A percentile compares a stretch with the other conserved stretches of the same genome.
Evolutionary conservation across 2,329 filamentous ascomycete species (phyloP).

Genomic region (Aspergillus tanneri): DNA sequence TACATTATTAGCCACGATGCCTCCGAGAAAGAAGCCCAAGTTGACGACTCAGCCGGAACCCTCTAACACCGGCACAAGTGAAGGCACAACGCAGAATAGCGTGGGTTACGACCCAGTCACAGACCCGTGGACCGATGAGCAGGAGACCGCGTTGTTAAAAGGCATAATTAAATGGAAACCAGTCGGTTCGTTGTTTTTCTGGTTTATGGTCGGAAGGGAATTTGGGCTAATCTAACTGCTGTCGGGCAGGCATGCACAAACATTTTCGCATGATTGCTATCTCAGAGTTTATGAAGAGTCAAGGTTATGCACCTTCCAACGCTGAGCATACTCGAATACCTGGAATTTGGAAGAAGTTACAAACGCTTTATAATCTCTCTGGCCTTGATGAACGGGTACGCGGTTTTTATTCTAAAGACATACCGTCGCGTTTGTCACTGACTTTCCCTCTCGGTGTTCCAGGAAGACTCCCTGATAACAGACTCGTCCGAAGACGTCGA

Average conservation of each 20-base stretch:
- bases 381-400: conserved; percentile 82
- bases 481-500: conserved; percentile 57
- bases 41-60: conserved; percentile 32
- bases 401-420: not conserved
- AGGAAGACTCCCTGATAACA: conserved; percentile 57
- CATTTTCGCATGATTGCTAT: conserved; percentile 91
- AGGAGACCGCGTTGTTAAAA: conserved; percentile 89
- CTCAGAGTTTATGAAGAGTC: conserved; percentile 73
- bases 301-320: conserved; percentile 68
- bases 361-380: conserved; percentile 78
- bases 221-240: conserved; percentile 5
- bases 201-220: not conserved
- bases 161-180: conserved; percentile 93
- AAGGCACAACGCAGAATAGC: conserved; percentile 34
- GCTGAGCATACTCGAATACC: conserved; percentile 79
- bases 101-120: conserved; percentile 53
- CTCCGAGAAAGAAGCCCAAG: conserved; percentile 64
- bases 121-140: conserved; percentile 91
- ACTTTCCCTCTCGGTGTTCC: conserved; percentile 20
- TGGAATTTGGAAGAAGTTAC: conserved; percentile 87
- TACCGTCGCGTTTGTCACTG: not conserved
- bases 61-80: conserved; percentile 30
- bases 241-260: conserved; percentile 71
- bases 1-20: conserved; percentile 30
- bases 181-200: conserved; percentile 61